Evolutionary conservation across 1,284 basidiomycete species (phyloP), one percentile per base, ranked within the genome.

Genomic region (Rhodotorula sp.): DNA sequence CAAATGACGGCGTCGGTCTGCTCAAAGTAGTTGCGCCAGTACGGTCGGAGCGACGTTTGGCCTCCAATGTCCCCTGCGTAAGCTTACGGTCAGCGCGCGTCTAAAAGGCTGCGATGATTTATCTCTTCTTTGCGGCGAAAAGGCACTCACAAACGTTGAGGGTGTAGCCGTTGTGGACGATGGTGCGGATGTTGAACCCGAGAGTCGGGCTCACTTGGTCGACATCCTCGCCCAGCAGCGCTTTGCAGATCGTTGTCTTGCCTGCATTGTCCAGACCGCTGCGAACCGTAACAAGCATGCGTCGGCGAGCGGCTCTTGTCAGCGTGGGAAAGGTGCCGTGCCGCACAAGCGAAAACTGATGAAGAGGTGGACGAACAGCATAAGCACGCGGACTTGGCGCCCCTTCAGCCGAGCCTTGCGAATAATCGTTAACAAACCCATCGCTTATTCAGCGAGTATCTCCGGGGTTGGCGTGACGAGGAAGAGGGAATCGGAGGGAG

Each of bases 11-110:
- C 95, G 82, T 99, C 97, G 8, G 97, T 99, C 81, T 94, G 91
- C 81, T 99, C 97, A 79, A 99, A 99, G 83, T 99, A 99, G 82
- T 99, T 99, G 48, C 93, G 85, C 97, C 97, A 99, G 81, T 99
- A 99, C 2, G 97, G 95, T 31, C 97, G 86, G 57, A 99, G 87
- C 0, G 93, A 95, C 65, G 90, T 87, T 81, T 99, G 97, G 18
- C 97, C 97, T 43, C 97, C 97, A 48, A 99, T 93, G 80, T 99
- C 97, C 97, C 95, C 95, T 78, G 62, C 16, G 21, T 19, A 12
- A 12, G 43, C 12, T 7, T 21, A 16, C 14, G 5, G 60, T 55
- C 34, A 60, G 58, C 38, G n/a, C 15, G 34, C 38, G 2, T 14
- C 38, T 14, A 43, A 0, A 14, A 2, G 0, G 8, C 12, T 43